A percentile compares a stretch with the other conserved stretches of the same genome.
These are phyloP conservation scores for Pezicula neosporulosa DNA, from an alignment of 2,329 filamentous ascomycete species.

Conservation along the genomic window DNA sequence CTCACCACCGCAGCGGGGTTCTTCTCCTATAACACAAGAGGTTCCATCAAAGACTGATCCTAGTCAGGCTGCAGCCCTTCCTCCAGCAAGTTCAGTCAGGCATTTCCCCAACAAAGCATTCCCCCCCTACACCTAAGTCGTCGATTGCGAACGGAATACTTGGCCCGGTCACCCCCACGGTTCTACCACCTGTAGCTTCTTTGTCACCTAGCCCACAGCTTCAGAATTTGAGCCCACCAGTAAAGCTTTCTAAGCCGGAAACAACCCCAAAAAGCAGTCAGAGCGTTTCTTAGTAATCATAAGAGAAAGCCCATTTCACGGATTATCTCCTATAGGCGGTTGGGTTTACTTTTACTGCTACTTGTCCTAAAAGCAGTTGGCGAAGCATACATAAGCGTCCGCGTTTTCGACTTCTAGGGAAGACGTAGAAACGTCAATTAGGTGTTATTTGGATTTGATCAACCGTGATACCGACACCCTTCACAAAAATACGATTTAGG, in stretches of 20 bases:
- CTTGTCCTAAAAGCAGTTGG: too few species aligned
- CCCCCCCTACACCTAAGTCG: constrained; percentile 25
- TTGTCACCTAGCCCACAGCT: constrained; percentile 55
- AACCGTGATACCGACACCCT: too few species aligned
- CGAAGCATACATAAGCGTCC: too few species aligned
- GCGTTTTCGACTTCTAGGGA: too few species aligned
- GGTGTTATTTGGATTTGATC: too few species aligned
- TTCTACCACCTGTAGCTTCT: constrained; percentile 54
- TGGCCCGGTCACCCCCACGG: constrained; percentile 30
- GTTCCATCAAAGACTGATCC: constrained; percentile 7
- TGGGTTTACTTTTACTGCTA: too few species aligned
- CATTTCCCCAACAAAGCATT: constrained; percentile 42
- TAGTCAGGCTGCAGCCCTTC: constrained; percentile 21
- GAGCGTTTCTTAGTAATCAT: constrained; percentile 10
- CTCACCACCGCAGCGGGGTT: constrained; percentile 1
- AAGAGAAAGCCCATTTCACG: too few species aligned
- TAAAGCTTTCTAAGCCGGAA: constrained; percentile 40
- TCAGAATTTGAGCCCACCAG: constrained; percentile 57
- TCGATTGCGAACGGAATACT: constrained; percentile 23
- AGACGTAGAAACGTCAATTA: too few species aligned
- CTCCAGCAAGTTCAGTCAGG: constrained; percentile 35
- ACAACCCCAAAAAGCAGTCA: constrained; percentile 15
- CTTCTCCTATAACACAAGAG: constrained; percentile 7
- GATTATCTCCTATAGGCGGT: too few species aligned
- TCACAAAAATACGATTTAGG: too few species aligned